A percentile compares a stretch with the other conserved stretches of the same genome.
Evolutionary conservation across 352 stramenopile genomes (phyloP).

Genomic region (Pythium monospermum): DNA sequence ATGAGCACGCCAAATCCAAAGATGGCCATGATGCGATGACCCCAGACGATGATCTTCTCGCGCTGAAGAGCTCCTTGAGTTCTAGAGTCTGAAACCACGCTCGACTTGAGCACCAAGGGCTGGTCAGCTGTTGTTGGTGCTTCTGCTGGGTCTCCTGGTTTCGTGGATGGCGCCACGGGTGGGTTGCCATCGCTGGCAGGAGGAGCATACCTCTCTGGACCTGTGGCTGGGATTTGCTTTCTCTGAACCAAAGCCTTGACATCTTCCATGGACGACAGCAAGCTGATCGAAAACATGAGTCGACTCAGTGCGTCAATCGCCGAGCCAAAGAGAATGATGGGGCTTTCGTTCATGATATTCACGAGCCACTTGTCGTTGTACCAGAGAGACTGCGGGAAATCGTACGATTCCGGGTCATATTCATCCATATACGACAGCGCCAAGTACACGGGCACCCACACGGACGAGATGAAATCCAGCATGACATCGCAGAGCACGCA

Average conservation of each 20-base stretch:
- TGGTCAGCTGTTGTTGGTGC: too few species aligned
- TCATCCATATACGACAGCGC: not conserved
- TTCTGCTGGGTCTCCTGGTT: too few species aligned
- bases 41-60: not conserved
- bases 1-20: not conserved
- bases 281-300: slow-evolving; percentile 10
- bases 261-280: slow-evolving; percentile 13
- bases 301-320: slow-evolving; percentile 9
- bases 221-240: too few species aligned
- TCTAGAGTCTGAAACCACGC: too few species aligned
- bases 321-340: slow-evolving; percentile 5
- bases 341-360: not conserved
- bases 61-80: too few species aligned
- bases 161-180: too few species aligned
- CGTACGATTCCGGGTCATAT: not conserved
- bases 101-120: too few species aligned
- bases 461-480: slow-evolving; percentile 12
- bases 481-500: slow-evolving; percentile 7
- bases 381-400: not conserved
- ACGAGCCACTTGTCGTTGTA: slow-evolving; percentile 2
- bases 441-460: slow-evolving; percentile 6
- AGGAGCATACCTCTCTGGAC: too few species aligned
- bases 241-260: too few species aligned
- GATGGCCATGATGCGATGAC: not conserved
- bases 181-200: too few species aligned